A percentile compares a stretch with the other conserved stretches of the same genome.
These are phyloP conservation scores for Porcisia hertigi DNA, from an alignment of 208 protist genomes.

Conservation along the genomic window DNA sequence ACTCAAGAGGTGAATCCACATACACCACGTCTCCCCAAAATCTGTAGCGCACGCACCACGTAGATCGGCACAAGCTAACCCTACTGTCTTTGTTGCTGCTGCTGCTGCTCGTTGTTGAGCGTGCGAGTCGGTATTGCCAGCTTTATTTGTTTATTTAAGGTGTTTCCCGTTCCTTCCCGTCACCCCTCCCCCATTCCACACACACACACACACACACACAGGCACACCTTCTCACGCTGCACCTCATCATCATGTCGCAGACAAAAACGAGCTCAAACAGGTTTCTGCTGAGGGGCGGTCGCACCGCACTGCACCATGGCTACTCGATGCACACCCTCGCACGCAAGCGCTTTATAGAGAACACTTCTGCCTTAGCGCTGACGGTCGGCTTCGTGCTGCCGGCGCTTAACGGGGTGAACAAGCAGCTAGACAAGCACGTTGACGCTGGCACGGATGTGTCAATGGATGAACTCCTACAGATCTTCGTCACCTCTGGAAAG, in stretches of 20 bases:
- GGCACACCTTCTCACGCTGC: background rate
- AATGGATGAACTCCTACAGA: constrained; percentile 52
- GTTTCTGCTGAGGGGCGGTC: constrained; percentile 21
- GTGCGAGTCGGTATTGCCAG: too few relatives aligned
- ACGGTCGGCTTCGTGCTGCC: constrained; percentile 62
- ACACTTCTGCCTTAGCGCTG: constrained; percentile 58
- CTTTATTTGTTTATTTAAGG: too few relatives aligned
- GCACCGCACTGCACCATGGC: constrained; percentile 38
- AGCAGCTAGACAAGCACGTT: constrained; percentile 57
- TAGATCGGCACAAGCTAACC: too few relatives aligned
- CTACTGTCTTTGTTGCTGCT: too few relatives aligned
- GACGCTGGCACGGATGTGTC: constrained; percentile 57
- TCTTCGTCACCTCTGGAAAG: constrained; percentile 34
- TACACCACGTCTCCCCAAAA: background rate
- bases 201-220: background rate
- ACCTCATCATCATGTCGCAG: constrained; percentile 8
- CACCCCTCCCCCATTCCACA: background rate
- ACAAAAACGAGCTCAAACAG: constrained; percentile 19
- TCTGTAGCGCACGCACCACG: too few relatives aligned
- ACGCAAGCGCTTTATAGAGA: constrained; percentile 60
- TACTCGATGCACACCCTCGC: constrained; percentile 53
- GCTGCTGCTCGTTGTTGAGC: too few relatives aligned
- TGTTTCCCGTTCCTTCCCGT: too few relatives aligned
- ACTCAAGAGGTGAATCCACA: background rate
- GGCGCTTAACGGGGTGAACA: constrained; percentile 53